phyloP scores from a whole-genome alignment of 257 asterid species.

The Solanum gracilifrons region DNA sequence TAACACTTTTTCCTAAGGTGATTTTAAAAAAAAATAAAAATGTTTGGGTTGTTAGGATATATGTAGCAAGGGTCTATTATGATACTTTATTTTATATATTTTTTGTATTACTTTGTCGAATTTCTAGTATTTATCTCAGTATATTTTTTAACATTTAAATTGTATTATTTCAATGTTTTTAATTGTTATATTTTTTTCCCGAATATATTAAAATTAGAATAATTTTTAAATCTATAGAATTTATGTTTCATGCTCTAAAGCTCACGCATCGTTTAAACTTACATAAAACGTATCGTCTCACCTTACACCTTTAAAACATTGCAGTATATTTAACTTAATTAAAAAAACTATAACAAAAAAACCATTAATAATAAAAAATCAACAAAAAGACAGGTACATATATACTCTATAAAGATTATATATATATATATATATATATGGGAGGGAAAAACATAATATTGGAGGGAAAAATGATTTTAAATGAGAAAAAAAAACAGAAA shows the following conservation, averaged over 20 bases:
- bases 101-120: not conserved
- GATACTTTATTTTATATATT: not conserved
- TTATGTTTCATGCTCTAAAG: fast-evolving
- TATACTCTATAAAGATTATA: not conserved
- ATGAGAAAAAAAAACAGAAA: not conserved
- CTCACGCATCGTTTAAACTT: not conserved
- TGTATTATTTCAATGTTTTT: too few relatives aligned
- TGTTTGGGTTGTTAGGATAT: not conserved
- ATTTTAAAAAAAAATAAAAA: too few relatives aligned
- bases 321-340: not conserved
- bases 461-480: not conserved
- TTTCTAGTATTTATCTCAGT: not conserved
- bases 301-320: too few relatives aligned
- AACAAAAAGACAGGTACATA: not conserved
- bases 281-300: not conserved
- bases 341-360: not conserved
- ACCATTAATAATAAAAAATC: not conserved
- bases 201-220: not conserved
- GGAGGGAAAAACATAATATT: not conserved
- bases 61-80: not conserved
- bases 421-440: too few relatives aligned
- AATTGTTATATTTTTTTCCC: not conserved
- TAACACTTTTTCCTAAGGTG: not conserved
- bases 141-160: not conserved
- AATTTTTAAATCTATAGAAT: too few relatives aligned